A percentile compares a stretch with the other conserved stretches of the same genome.
These are phyloP conservation scores for Panicum miliaceum DNA, from an alignment of 176 grass and related monocot species.

Conservation along the genomic window DNA sequence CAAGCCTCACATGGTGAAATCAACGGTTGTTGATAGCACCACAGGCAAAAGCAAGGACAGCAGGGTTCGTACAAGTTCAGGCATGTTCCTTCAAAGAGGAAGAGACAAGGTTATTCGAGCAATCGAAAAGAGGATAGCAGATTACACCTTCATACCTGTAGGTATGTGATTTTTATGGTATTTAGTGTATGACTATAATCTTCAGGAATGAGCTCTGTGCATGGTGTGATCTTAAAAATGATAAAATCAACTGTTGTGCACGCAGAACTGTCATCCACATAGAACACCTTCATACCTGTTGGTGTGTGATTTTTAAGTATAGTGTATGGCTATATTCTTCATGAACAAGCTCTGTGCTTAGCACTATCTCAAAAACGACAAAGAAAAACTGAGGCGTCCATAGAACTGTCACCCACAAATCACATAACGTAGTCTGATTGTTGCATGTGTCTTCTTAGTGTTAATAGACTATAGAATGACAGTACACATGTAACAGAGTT, in stretches of 20 bases:
- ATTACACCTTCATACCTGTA: slow-evolving; percentile 88
- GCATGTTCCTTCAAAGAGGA: slow-evolving; percentile 82
- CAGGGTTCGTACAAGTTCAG: slow-evolving; percentile 98
- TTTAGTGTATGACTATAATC: neutral
- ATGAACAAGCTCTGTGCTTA: neutral
- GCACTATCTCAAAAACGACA: neutral
- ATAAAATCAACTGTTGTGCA: neutral
- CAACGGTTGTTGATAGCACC: slow-evolving; percentile 83
- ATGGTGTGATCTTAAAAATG: neutral
- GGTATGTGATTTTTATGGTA: slow-evolving; percentile 46
- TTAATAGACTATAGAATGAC: no score
- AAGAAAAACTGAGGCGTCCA: neutral
- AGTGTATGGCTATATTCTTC: neutral
- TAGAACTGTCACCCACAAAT: neutral
- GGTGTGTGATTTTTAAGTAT: slow-evolving; percentile 31
- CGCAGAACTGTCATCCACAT: neutral
- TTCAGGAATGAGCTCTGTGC: neutral
- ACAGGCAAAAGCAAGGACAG: slow-evolving; percentile 93
- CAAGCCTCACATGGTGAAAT: slow-evolving; percentile 86
- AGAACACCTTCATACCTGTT: neutral
- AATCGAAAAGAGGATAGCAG: slow-evolving; percentile 94
- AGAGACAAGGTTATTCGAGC: slow-evolving; percentile 78
- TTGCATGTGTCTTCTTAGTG: neutral
- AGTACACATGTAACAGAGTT: neutral
- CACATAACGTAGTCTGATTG: neutral